A percentile compares a stretch with the other conserved stretches of the same genome.
These are phyloP conservation scores for Xylariaceae sp. DNA, from an alignment of 2,329 filamentous ascomycete species.

Conservation along the genomic window DNA sequence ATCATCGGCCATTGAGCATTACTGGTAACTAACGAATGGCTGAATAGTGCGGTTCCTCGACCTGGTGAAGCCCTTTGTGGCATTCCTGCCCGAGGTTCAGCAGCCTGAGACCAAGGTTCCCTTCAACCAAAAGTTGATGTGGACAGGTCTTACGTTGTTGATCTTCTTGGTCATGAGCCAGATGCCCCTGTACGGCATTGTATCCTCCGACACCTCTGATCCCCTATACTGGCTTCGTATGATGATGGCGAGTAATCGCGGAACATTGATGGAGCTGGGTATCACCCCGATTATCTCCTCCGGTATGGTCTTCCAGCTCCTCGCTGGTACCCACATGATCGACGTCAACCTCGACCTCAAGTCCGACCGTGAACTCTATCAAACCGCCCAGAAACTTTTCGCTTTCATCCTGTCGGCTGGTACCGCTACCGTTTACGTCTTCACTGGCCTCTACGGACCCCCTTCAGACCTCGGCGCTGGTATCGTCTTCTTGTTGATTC, in stretches of 20 bases:
- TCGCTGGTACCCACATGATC: slow-evolving; percentile 98
- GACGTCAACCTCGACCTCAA: slow-evolving; percentile 99
- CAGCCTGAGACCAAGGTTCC: slow-evolving; percentile 97
- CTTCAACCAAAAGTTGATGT: slow-evolving; percentile 99
- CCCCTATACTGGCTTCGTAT: slow-evolving; percentile 99
- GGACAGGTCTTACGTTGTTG: slow-evolving; percentile 90
- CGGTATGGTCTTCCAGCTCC: slow-evolving; percentile 99
- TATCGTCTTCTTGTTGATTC: slow-evolving; percentile 97
- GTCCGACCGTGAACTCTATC: slow-evolving; percentile 99
- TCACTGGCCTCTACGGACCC: slow-evolving; percentile 96
- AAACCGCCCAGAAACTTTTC: slow-evolving; percentile 98
- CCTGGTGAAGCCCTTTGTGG: slow-evolving; percentile 99
- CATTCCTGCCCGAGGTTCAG: slow-evolving; percentile 98
- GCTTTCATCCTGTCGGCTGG: slow-evolving; percentile 98
- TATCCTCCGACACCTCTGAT: slow-evolving; percentile 97
- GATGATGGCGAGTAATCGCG: slow-evolving; percentile 99
- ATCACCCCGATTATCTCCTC: slow-evolving; percentile 99
- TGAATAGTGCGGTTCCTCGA: slow-evolving; percentile 94
- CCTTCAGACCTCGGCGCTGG: slow-evolving; percentile 96
- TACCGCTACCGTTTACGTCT: slow-evolving; percentile 96
- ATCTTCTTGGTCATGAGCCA: slow-evolving; percentile 99
- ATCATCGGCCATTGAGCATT: slow-evolving; percentile 30
- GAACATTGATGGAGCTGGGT: slow-evolving; percentile 94
- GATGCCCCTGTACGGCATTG: slow-evolving; percentile 99
- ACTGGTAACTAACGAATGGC: slow-evolving; percentile 31